These are phyloP conservation scores for Lactarius quietus DNA, from an alignment of 768 basidiomycete genomes.

Conservation along the genomic window DNA sequence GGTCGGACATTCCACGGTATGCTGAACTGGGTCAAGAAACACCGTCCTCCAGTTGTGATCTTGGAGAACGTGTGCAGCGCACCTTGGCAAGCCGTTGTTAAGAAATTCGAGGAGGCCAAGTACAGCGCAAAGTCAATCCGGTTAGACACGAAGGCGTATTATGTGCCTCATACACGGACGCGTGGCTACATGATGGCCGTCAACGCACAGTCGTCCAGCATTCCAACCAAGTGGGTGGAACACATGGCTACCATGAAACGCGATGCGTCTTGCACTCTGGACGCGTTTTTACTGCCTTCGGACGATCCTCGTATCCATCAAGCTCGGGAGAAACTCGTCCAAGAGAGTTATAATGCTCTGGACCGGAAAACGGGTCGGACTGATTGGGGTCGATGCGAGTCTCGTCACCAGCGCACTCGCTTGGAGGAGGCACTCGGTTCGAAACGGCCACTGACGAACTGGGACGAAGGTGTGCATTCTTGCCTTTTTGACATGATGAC, in stretches of 20 bases:
- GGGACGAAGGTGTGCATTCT: slow-evolving; percentile 73
- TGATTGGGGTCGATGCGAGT: slow-evolving; percentile 92
- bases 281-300: slow-evolving; percentile 85
- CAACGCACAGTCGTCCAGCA: slow-evolving; percentile 52
- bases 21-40: slow-evolving; percentile 86
- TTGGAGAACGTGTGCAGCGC: slow-evolving; percentile 92
- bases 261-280: slow-evolving; percentile 84
- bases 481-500: slow-evolving; percentile 14
- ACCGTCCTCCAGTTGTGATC: slow-evolving; percentile 88
- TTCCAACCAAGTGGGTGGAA: slow-evolving; percentile 69
- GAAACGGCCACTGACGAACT: slow-evolving; percentile 84
- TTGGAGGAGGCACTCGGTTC: slow-evolving; percentile 78
- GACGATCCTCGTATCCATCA: slow-evolving; percentile 92
- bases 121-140: slow-evolving; percentile 71
- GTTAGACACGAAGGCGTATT: slow-evolving; percentile 85
- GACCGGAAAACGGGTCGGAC: slow-evolving; percentile 70
- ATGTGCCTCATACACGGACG: slow-evolving; percentile 92
- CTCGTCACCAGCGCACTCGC: slow-evolving; percentile 83
- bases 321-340: slow-evolving; percentile 79
- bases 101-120: slow-evolving; percentile 67
- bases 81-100: slow-evolving; percentile 76
- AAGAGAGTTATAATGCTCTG: slow-evolving; percentile 56
- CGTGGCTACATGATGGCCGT: slow-evolving; percentile 86
- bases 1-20: slow-evolving; percentile 93
- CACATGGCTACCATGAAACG: slow-evolving; percentile 64